Evolutionary conservation across 176 grass and related monocot genomes (phyloP), one percentile per base, ranked within the genome.

Genomic region (Canna indica): DNA sequence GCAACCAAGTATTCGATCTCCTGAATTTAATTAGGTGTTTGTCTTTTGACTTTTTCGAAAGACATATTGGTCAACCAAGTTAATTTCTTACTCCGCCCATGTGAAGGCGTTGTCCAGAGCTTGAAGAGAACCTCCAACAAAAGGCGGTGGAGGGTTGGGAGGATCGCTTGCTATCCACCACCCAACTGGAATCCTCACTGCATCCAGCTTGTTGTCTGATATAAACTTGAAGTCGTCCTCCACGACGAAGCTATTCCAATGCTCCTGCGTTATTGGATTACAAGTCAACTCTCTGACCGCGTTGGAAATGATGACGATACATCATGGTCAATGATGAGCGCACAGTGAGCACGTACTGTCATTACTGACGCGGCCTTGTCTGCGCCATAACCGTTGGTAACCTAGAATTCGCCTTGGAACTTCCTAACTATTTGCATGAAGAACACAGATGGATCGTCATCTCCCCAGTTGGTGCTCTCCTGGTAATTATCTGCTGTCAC

Each of bases 141-240:
- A 93, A 1, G 90, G 90, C 28, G 54, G 32, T 0, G 83, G 85
- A 26, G 90, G 82, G 20, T 65, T 83, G 22, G 77, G n/a, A n/a
- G n/a, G 80, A 14, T 79, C 83, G 4, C 90, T 81, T 0, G 85
- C 83, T 20, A 92, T 92, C 85, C 90, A 92, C 90, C 82, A 92
- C 20, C 90, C 83, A 0, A 88, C 90, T 5, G 90, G 90, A 18
- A 92, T 81, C 53, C 90, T 81, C 60, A 92, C 83, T 6, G 85
- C 85, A 0, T 73, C 78, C 3, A 92, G 35, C 4, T 76, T 69
- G 3, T 18, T 79, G 20, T 71, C 45, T 0, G 77, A 46, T 22
- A 92, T 78, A 68, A 82, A 88, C 1, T 41, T 76, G 54, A 88
- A 88, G 57, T 92, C 85, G 0, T 83, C 80, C 69, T 92, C 89